Evolutionary conservation across 495 filamentous ascomycete species (phyloP), one percentile per base, ranked within the genome.

Genomic region (Chlorociboria aeruginascens): DNA sequence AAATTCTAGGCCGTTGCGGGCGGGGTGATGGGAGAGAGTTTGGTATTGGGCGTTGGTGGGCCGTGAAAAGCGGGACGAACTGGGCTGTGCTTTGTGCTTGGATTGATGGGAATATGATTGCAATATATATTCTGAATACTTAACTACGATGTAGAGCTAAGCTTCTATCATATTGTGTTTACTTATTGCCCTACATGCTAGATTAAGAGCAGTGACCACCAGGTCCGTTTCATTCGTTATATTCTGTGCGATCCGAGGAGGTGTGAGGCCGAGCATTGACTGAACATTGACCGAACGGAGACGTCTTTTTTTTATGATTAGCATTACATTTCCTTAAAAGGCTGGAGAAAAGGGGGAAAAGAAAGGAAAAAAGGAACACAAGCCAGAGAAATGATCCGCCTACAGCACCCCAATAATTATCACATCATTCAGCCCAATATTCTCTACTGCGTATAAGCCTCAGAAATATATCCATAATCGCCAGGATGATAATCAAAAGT

Each of bases 351-450:
- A 8, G 13, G 12, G 13, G 3, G 32, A n/a, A n/a, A n/a, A n/a
- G n/a, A n/a, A n/a, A n/a, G n/a, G n/a, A n/a, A n/a, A n/a, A n/a
- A n/a, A n/a, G n/a, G 20, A 10, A 14, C 8, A 36, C 43, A 31
- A 31, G 47, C 50, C 50, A 66, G 55, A 48, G 47, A 87, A 88
- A 53, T 75, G 67, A 46, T 71, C 65, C 0, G 81, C 79, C 55
- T 82, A 74, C 50, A 88, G 64, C 2, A 88, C 79, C 57, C 88
- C 84, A 38, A 89, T 59, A 44, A 86, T 81, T 9, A 85, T 66
- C 32, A 83, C 63, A 55, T 85, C 82, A 44, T 81, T 77, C 28
- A 73, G 71, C 3, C 81, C 81, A 0, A 76, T 77, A 54, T 88
- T 89, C 67, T 89, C 82, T 46, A 89, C 73, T 89, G 83, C 10